Percentiles rank a stretch among this genome's conserved stretches.
Evolutionary conservation across 495 filamentous ascomycete genomes (phyloP).

Genomic region (Trypethelium eluteriae): DNA sequence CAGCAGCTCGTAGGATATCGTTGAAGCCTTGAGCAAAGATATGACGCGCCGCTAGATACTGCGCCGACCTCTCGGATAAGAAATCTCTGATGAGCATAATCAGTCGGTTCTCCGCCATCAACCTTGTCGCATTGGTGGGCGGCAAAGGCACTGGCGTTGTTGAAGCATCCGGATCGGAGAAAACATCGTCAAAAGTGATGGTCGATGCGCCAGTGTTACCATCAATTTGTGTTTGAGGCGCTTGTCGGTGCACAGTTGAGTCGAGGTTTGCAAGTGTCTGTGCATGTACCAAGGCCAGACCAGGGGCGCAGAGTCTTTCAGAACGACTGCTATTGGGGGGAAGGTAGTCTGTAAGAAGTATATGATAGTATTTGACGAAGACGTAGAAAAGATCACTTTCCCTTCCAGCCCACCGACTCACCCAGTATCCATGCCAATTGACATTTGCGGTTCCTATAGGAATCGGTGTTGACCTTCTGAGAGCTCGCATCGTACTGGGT

Average conservation of each 20-base stretch:
- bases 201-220: slow-evolving; percentile 46
- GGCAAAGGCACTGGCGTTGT: slow-evolving; percentile 60
- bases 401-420: slow-evolving; percentile 74
- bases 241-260: slow-evolving; percentile 69
- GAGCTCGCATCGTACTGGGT: slow-evolving; percentile 51
- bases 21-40: slow-evolving; percentile 76
- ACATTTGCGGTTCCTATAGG: slow-evolving; percentile 67
- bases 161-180: slow-evolving; percentile 59
- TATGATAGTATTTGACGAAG: slow-evolving; percentile 85
- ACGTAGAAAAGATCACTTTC: slow-evolving; percentile 93
- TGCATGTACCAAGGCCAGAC: slow-evolving; percentile 73
- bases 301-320: slow-evolving; percentile 60
- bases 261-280: slow-evolving; percentile 79
- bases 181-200: slow-evolving; percentile 69
- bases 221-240: slow-evolving; percentile 40
- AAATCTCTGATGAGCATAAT: slow-evolving; percentile 83
- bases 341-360: slow-evolving; percentile 73
- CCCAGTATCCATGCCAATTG: slow-evolving; percentile 80
- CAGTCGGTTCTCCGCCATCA: slow-evolving; percentile 87
- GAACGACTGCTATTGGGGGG: slow-evolving; percentile 58
- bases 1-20: slow-evolving; percentile 61
- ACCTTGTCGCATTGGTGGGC: slow-evolving; percentile 59
- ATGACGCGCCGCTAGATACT: slow-evolving; percentile 44
- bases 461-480: slow-evolving; percentile 59
- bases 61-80: slow-evolving; percentile 58